Evolutionary conservation across 306 rosid genomes (phyloP), one percentile per base, ranked within the genome.

Genomic region (Abrus precatorius): DNA sequence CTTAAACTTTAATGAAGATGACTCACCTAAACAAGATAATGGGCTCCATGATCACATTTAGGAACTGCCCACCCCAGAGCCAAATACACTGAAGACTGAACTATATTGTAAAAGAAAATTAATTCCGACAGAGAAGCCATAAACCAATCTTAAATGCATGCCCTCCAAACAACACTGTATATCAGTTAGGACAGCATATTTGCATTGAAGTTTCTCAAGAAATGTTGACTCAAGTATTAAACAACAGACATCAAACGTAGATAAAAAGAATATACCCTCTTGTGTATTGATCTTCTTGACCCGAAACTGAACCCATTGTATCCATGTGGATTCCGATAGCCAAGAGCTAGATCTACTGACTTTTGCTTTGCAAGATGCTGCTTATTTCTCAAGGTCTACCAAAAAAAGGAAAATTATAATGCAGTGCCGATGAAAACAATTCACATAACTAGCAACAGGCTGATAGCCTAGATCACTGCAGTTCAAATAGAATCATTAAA

Each of bases 331-430:
- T 72, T 83, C 64, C 63, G 84, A 82, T 63, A 75, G 84, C 87
- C 80, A 78, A 11, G 83, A 63, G 73, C 55, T 75, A 76, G 54
- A 43, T 72, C 83, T 28, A 66, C 27, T 9, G 83, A 45, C 77
- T 59, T 81, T 27, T 75, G 85, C 72, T 76, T 81, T 36, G 75
- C 61, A 69, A 78, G 65, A 56, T 53, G 60, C 80, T 75, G 77
- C 74, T 73, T 82, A 76, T 81, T 81, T 79, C 83, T 85, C 28
- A 74, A 63, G 30, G 1, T 60, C 98, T 93, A 89, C 74, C 62
- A 59, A 11, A 63, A 75, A 62, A 38, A 50, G 44, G 14, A 69
- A 60, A 70, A 56, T 63, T 13, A 55, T 10, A 56, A 32, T 68
- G 49, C 54, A 55, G 40, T 52, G 36, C 48, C 74, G 33, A 52